These are phyloP conservation scores for Arthrobotrys iridis DNA, from an alignment of 2,329 filamentous ascomycete genomes.

Conservation along the genomic window DNA sequence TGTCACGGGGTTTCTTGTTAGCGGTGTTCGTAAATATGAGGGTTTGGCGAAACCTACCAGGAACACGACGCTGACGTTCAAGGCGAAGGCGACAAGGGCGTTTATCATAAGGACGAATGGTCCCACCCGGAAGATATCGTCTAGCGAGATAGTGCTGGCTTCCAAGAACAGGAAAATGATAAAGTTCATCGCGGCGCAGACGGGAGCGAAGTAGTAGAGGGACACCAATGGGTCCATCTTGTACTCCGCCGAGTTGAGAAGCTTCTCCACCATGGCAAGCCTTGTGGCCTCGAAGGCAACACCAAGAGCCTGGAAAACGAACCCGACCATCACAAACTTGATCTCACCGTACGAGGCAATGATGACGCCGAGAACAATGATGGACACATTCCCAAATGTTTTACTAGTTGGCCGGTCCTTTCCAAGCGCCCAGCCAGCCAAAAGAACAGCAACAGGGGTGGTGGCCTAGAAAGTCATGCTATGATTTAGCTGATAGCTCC, in stretches of 20 bases:
- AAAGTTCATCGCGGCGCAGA: conserved; percentile 84
- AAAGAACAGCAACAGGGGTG: conserved; percentile 89
- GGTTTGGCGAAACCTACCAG: conserved; percentile 74
- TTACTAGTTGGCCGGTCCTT: conserved; percentile 84
- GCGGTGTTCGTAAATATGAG: background rate
- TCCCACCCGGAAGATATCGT: conserved; percentile 78
- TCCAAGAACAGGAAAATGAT: conserved; percentile 78
- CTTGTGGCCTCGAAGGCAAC: conserved; percentile 84
- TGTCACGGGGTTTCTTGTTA: conserved; percentile 60
- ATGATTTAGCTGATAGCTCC: background rate
- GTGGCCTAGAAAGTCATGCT: conserved; percentile 73
- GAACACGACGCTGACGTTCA: conserved; percentile 88
- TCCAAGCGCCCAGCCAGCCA: conserved; percentile 88
- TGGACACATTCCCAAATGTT: conserved; percentile 89
- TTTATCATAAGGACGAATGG: conserved; percentile 77
- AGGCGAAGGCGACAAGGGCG: conserved; percentile 78
- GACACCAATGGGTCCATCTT: conserved; percentile 93
- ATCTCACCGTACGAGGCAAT: conserved; percentile 97
- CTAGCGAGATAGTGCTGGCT: conserved; percentile 74
- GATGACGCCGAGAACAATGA: conserved; percentile 93
- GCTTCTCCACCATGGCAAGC: conserved; percentile 83
- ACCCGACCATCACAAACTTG: conserved; percentile 83
- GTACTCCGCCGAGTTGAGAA: conserved; percentile 83
- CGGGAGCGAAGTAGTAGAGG: conserved; percentile 87
- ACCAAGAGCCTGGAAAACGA: conserved; percentile 80